Percentiles rank a stretch among this genome's conserved stretches.
Evolutionary conservation across 2,329 filamentous ascomycete species (phyloP).

Genomic region (Malbranchea zuffiana): DNA sequence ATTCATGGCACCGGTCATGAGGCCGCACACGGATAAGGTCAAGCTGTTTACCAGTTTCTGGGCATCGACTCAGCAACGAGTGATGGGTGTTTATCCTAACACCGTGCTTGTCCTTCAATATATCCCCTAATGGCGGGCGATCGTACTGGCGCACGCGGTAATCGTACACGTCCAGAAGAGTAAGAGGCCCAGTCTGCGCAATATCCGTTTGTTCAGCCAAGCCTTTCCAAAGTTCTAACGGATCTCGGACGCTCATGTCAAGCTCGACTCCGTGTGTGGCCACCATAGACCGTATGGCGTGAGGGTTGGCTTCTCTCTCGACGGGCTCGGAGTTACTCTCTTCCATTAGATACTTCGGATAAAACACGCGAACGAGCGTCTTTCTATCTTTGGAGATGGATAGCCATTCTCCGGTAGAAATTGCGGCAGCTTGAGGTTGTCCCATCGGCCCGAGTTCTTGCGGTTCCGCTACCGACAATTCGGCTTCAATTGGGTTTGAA

Average conservation of each 20-base stretch:
- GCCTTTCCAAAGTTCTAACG: constrained; percentile 42
- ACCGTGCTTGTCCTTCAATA: constrained; percentile 16
- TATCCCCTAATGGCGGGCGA: constrained; percentile 29
- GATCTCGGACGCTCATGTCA: constrained; percentile 58
- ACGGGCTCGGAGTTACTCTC: constrained; percentile 23
- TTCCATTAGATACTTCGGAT: constrained; percentile 39
- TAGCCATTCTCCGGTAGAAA: constrained; percentile 32
- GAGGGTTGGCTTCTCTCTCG: constrained; percentile 41
- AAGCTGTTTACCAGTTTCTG: constrained; percentile 36
- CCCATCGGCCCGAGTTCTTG: constrained; percentile 7
- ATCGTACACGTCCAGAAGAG: constrained; percentile 32
- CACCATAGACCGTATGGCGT: constrained; percentile 51
- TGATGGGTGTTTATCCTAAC: constrained; percentile 23
- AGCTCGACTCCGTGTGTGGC: constrained; percentile 49
- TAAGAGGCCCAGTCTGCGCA: constrained; percentile 1
- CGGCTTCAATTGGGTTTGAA: constrained; percentile 18
- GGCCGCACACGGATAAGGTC: constrained; percentile 55
- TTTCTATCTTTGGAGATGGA: constrained; percentile 46
- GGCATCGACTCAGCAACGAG: constrained; percentile 28
- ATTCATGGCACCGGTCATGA: constrained; percentile 65
- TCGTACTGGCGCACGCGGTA: constrained; percentile 31
- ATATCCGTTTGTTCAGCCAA: not conserved
- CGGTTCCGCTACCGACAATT: not conserved
- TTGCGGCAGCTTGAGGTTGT: constrained; percentile 19
- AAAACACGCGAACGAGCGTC: constrained; percentile 60